Evolutionary conservation across 2,329 filamentous ascomycete species (phyloP).

Genomic region (Colletotrichum tanaceti): DNA sequence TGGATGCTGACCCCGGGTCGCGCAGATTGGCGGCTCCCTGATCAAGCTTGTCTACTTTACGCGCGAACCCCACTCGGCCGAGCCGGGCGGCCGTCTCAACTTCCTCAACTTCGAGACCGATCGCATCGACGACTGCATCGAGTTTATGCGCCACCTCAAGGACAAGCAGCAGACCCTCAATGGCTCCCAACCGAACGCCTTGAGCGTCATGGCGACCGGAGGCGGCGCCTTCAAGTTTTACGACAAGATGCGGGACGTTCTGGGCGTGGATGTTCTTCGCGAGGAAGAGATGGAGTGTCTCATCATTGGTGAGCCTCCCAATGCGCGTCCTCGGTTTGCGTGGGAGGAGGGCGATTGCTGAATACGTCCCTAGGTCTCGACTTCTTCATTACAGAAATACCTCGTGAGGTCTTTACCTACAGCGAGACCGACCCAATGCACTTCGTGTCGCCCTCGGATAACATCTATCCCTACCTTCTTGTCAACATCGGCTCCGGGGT

Average conservation of each 20-base stretch:
- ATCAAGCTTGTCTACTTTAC: constrained; percentile 98
- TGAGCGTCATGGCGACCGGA: constrained; percentile 95
- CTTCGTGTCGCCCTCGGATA: constrained; percentile 81
- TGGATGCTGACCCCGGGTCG: constrained; percentile 21
- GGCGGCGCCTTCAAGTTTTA: constrained; percentile 98
- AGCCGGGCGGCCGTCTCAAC: constrained; percentile 89
- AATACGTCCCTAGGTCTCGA: constrained; percentile 75
- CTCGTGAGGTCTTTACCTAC: constrained; percentile 96
- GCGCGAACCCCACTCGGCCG: constrained; percentile 81
- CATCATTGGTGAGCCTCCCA: constrained; percentile 78
- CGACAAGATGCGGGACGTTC: constrained; percentile 83
- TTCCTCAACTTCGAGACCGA: constrained; percentile 98
- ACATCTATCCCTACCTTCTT: constrained; percentile 93
- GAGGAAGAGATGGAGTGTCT: constrained; percentile 99
- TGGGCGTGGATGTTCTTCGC: constrained; percentile 87
- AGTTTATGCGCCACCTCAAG: constrained; percentile 89
- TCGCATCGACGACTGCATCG: constrained; percentile 90
- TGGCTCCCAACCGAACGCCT: constrained; percentile 75
- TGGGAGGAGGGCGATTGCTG: not conserved
- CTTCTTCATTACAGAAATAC: constrained; percentile 99
- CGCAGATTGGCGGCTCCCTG: constrained; percentile 91
- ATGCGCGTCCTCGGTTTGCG: too few relatives aligned
- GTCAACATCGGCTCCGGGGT: constrained; percentile 99
- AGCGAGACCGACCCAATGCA: constrained; percentile 91
- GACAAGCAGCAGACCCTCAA: constrained; percentile 82